Percentiles rank a stretch among this genome's conserved stretches.
phyloP scores from a whole-genome alignment of 169 alveolate species.

The Plasmodium vivax region DNA sequence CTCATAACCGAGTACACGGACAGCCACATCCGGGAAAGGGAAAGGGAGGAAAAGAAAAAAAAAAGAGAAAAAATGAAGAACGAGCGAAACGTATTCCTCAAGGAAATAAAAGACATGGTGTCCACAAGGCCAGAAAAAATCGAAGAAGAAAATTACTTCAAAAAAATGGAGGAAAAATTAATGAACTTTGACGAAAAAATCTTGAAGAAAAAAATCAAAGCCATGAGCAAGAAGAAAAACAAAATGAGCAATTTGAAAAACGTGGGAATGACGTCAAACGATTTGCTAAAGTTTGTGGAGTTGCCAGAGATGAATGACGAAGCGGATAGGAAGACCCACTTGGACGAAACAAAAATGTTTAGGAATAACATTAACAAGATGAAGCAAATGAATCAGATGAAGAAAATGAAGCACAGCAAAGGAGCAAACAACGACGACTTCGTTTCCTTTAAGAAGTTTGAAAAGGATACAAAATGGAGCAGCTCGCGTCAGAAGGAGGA shows the following conservation, averaged over 20 bases:
- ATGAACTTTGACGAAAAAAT: conserved; percentile 69
- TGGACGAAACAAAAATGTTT: conserved; percentile 67
- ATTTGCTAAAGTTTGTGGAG: conserved; percentile 74
- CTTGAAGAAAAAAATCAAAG: conserved; percentile 52
- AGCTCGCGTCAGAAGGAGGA: conserved; percentile 20
- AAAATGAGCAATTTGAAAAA: conserved; percentile 57
- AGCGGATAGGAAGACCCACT: conserved; percentile 5
- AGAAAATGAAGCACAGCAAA: conserved; percentile 61
- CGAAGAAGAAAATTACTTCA: conserved; percentile 77
- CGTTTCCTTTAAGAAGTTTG: conserved; percentile 75
- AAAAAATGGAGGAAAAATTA: conserved; percentile 75
- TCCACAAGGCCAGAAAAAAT: conserved; percentile 76
- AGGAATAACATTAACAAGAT: conserved; percentile 60
- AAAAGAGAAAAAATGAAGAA: conserved; percentile 63
- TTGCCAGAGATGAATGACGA: conserved; percentile 62
- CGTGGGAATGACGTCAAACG: conserved; percentile 73
- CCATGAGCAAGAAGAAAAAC: conserved; percentile 42
- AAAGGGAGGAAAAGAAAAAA: conserved; percentile 70
- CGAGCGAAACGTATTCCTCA: conserved; percentile 53
- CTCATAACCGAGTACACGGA: conserved; percentile 76
- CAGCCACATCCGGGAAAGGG: conserved; percentile 70
- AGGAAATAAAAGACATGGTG: conserved; percentile 68
- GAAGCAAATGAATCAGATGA: conserved; percentile 55
- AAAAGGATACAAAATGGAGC: conserved; percentile 29
- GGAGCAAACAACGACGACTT: conserved; percentile 50